Base-by-base conservation (phyloP, 345 rosid genomes). In the Moricandia moricandioides region DNA sequence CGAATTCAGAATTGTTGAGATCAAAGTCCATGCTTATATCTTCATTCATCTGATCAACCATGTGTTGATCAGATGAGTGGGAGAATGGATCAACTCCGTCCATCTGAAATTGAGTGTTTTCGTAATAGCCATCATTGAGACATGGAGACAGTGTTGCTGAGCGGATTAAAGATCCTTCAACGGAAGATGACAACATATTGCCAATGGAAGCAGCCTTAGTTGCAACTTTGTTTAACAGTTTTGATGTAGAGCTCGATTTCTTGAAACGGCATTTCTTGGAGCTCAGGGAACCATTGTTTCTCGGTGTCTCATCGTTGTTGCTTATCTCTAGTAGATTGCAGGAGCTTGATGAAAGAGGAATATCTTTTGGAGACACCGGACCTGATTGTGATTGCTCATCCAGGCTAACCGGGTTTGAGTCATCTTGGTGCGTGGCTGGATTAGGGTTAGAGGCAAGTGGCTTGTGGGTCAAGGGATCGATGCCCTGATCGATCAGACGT, bases 391-490 rank as follows among this genome's bases (percentile, higher is more conserved):
- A 67, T 0, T 67, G 31, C 31, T 78, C 81, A 66, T 37, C 40
- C 9, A 60, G 7, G 37, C 34, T 62, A 18, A 30, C 21, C 7
- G 27, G 54, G 37, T 21, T 72, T 62, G 69, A 33, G 52, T 8
- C 67, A 56, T 69, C 71, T 37, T 68, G 55, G 45, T 21, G 56
- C 4, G 45, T n/a, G 7, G 29, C 35, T 4, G 65, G 69, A 11
- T 7, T 27, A 70, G 65, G 51, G 34, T 2, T 62, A 21, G 62
- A 73, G 4, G 39, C 29, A 52, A 69, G 78, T 78, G 89, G 91
- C 76, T 84, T 84, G 75, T 88, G 96, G 49, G 88, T 88, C 86
- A 81, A 80, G 69, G 96, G 93, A 83, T 90, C 93, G 65, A 85
- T 61, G 18, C 91, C 96, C 80, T 86, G 85, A 75, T 88, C 88